Percentiles rank a stretch among this genome's conserved stretches.
These are phyloP conservation scores for Termitomyces sp. DNA, from an alignment of 768 basidiomycete genomes.

Conservation along the genomic window DNA sequence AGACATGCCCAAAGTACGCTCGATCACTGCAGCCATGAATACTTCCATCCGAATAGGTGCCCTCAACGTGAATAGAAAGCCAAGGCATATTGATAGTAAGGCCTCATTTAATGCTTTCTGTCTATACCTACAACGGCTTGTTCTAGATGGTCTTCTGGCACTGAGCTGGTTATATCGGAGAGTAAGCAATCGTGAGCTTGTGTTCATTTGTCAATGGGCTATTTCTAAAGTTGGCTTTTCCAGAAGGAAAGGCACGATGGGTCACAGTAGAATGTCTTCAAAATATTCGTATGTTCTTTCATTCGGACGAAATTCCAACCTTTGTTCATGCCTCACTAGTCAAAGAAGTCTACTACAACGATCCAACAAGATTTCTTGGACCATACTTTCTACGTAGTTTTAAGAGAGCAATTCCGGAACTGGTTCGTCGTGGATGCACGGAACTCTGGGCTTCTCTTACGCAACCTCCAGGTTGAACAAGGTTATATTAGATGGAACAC, in stretches of 20 bases:
- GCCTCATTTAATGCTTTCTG: too few relatives aligned
- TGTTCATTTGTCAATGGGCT: neutral
- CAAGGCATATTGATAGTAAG: neutral
- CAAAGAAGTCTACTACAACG: neutral
- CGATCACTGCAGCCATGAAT: neutral
- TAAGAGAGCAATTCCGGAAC: neutral
- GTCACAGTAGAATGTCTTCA: neutral
- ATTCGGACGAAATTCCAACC: neutral
- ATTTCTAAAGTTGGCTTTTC: neutral
- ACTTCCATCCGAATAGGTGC: neutral
- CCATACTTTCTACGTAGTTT: neutral
- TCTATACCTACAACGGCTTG: neutral
- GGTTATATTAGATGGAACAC: conserved; percentile 3
- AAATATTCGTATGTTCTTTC: neutral
- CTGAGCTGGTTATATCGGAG: neutral
- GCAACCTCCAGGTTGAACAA: neutral
- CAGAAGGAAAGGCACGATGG: neutral
- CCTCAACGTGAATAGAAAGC: neutral
- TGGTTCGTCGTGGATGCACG: neutral
- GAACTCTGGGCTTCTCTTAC: neutral
- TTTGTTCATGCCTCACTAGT: neutral
- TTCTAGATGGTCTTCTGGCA: neutral
- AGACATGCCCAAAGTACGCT: neutral
- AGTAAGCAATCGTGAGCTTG: neutral
- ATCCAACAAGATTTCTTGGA: neutral